These are phyloP conservation scores for Pseudogymnoascus sp. DNA, from an alignment of 2,329 filamentous ascomycete species.

Conservation along the genomic window DNA sequence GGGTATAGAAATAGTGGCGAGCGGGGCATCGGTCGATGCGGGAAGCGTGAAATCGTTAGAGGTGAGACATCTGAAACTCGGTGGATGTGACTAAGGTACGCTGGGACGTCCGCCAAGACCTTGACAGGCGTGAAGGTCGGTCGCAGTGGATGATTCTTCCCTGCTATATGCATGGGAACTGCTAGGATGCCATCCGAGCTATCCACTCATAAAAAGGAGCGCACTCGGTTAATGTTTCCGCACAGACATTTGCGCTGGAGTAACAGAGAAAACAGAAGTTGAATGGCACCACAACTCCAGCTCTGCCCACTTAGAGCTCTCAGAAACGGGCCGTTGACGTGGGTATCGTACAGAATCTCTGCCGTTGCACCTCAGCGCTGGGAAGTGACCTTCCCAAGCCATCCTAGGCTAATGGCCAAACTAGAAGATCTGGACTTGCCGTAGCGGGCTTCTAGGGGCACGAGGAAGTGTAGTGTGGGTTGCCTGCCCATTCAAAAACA, in stretches of 20 bases:
- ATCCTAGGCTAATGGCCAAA: neutral
- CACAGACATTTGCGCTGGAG: neutral
- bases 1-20: neutral
- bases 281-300: neutral
- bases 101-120: neutral
- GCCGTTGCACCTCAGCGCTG: neutral
- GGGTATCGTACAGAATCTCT: constrained; percentile 5
- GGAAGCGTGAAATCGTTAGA: constrained; percentile 19
- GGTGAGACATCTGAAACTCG: neutral
- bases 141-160: neutral
- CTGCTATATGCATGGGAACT: neutral
- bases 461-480: neutral
- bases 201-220: neutral
- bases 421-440: constrained; percentile 3
- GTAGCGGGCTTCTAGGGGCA: neutral
- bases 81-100: constrained; percentile 7
- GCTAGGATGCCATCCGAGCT: neutral
- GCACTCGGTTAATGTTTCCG: neutral
- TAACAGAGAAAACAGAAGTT: neutral
- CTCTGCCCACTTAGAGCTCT: neutral
- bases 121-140: neutral
- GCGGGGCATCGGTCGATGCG: neutral
- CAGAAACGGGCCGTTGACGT: constrained; percentile 2
- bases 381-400: neutral
- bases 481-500: neutral